phyloP scores from a whole-genome alignment of 495 filamentous ascomycete species.

The Pyrenopolyporus hunteri region DNA sequence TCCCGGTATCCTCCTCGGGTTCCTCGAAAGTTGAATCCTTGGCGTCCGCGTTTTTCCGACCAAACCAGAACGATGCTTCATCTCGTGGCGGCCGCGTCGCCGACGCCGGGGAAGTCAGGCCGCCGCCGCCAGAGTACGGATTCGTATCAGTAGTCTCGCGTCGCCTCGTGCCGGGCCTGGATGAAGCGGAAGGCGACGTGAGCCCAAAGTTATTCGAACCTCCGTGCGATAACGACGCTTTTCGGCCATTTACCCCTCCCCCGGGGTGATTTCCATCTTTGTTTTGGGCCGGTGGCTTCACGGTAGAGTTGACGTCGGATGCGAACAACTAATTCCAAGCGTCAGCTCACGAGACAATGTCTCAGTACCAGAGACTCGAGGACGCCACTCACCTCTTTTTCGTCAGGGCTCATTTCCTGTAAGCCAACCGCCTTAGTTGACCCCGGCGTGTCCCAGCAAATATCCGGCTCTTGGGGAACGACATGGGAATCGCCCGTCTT shows the following conservation, averaged over 20 bases:
- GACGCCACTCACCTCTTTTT: conserved; percentile 69
- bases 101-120: conserved; percentile 57
- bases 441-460: conserved; percentile 89
- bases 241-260: conserved; percentile 68
- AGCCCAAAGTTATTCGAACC: conserved; percentile 53
- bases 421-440: conserved; percentile 73
- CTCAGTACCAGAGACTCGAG: conserved; percentile 31
- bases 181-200: conserved; percentile 66
- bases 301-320: conserved; percentile 86
- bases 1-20: conserved; percentile 46
- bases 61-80: conserved; percentile 62
- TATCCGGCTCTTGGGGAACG: conserved; percentile 68
- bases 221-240: conserved; percentile 73
- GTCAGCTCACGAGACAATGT: conserved; percentile 5
- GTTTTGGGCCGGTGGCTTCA: conserved; percentile 81
- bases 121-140: conserved; percentile 58
- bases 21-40: conserved; percentile 58
- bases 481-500: conserved; percentile 72
- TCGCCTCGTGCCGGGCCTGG: conserved; percentile 74
- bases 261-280: conserved; percentile 68
- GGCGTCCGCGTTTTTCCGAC: conserved; percentile 72
- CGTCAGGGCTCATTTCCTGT: conserved; percentile 77
- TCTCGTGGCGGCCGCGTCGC: conserved; percentile 56
- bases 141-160: conserved; percentile 88
- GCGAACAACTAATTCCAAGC: conserved; percentile 64